These are phyloP conservation scores for Lichtheimia ramosa DNA, from an alignment of 371 early-diverging fungal species.

Conservation along the genomic window DNA sequence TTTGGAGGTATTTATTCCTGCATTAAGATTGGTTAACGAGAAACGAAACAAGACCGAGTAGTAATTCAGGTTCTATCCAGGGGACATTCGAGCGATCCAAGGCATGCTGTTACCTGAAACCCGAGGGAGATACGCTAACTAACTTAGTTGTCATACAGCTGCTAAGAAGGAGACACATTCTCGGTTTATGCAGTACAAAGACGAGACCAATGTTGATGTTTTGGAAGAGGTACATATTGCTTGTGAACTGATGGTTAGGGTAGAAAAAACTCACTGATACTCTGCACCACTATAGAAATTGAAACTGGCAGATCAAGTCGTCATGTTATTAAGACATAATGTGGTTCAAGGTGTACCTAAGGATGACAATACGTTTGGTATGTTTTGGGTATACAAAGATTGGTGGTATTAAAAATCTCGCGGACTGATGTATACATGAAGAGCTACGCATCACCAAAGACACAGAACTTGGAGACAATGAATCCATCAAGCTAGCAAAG, in stretches of 20 bases:
- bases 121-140: no score
- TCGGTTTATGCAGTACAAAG: conserved; percentile 43
- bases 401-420: no score
- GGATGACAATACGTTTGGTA: conserved; percentile 34
- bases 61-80: conserved; percentile 15
- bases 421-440: conserved; percentile 2
- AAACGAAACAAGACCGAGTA: not conserved
- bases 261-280: not conserved
- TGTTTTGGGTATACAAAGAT: conserved; percentile 1
- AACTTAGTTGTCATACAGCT: conserved; percentile 21
- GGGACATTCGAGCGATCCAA: conserved; percentile 32
- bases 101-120: conserved; percentile 19
- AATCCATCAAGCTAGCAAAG: conserved; percentile 40
- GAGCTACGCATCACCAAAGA: conserved; percentile 48
- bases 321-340: conserved; percentile 34
- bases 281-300: conserved; percentile 28
- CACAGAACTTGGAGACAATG: conserved; percentile 49
- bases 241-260: not conserved
- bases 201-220: conserved; percentile 43
- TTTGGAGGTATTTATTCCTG: conserved; percentile 30
- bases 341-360: conserved; percentile 42
- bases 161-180: conserved; percentile 42
- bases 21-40: not conserved
- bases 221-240: conserved; percentile 37
- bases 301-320: conserved; percentile 37